phyloP scores from a whole-genome alignment of 768 basidiomycete species.

The Crucibulum laeve region DNA sequence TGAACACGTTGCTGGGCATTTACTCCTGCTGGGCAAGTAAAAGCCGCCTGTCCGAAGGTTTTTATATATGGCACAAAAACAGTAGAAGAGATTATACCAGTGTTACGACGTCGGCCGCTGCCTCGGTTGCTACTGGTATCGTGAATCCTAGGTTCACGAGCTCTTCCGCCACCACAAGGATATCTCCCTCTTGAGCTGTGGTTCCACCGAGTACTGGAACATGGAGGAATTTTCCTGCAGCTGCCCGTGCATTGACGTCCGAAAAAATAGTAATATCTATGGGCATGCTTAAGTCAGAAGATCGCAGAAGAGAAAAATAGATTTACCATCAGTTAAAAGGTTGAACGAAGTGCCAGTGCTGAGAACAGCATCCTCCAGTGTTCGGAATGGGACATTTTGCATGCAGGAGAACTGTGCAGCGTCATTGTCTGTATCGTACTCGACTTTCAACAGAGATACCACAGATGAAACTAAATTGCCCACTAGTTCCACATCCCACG shows the following conservation, averaged over 20 bases:
- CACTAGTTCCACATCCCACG: conserved; percentile 29
- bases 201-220: conserved; percentile 25
- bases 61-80: neutral
- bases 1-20: conserved; percentile 19
- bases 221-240: conserved; percentile 22
- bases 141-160: conserved; percentile 18
- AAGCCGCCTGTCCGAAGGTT: conserved; percentile 12
- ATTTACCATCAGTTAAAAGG: conserved; percentile 26
- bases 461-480: too few species aligned
- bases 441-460: too few species aligned
- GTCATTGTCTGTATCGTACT: conserved; percentile 12
- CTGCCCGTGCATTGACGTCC: conserved; percentile 19
- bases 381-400: conserved; percentile 24
- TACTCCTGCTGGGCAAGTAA: conserved; percentile 26
- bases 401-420: conserved; percentile 29
- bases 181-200: conserved; percentile 27
- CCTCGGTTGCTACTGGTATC: conserved; percentile 22
- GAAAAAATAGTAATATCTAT: conserved; percentile 27
- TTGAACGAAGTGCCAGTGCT: conserved; percentile 20
- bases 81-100: conserved; percentile 14
- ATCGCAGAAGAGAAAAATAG: neutral
- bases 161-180: conserved; percentile 24
- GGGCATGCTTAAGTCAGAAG: neutral
- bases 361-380: conserved; percentile 26
- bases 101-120: conserved; percentile 22